Conservation (phyloP, 805 yeast genomes). For the Metschnikowia chrysomelidarum region DNA sequence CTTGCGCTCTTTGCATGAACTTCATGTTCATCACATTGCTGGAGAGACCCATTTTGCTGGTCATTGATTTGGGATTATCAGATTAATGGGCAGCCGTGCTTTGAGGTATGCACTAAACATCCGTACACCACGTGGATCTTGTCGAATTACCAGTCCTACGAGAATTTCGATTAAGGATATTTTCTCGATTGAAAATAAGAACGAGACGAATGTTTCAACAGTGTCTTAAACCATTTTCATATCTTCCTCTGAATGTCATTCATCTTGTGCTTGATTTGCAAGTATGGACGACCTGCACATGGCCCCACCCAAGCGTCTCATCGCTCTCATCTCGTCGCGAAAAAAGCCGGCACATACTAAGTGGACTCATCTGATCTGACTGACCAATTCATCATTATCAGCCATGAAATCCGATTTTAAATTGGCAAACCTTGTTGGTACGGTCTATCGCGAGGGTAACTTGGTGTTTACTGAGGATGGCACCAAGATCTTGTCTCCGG, state of each 20-base stretch:
- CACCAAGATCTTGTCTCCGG: constrained; percentile 78
- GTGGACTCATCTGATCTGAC: not conserved
- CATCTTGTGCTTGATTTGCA: too few relatives aligned
- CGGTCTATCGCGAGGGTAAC: constrained; percentile 94
- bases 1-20: constrained; percentile 46
- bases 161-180: not conserved
- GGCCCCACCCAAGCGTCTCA: constrained; percentile 6
- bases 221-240: too few relatives aligned
- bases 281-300: too few relatives aligned
- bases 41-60: constrained; percentile 38
- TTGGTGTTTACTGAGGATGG: constrained; percentile 85
- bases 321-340: constrained; percentile 18
- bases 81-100: too few relatives aligned
- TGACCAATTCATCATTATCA: not conserved
- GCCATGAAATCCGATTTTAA: constrained; percentile 83
- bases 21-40: constrained; percentile 83
- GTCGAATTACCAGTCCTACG: too few relatives aligned
- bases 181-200: too few relatives aligned
- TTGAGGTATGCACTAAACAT: constrained; percentile 1
- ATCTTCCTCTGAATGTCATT: too few relatives aligned
- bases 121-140: constrained; percentile 7
- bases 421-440: constrained; percentile 87
- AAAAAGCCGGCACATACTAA: constrained; percentile 10
- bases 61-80: too few relatives aligned
- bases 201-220: too few relatives aligned